phyloP scores from a whole-genome alignment of 805 yeast genomes.

The Blastobotrys muscicola region DNA sequence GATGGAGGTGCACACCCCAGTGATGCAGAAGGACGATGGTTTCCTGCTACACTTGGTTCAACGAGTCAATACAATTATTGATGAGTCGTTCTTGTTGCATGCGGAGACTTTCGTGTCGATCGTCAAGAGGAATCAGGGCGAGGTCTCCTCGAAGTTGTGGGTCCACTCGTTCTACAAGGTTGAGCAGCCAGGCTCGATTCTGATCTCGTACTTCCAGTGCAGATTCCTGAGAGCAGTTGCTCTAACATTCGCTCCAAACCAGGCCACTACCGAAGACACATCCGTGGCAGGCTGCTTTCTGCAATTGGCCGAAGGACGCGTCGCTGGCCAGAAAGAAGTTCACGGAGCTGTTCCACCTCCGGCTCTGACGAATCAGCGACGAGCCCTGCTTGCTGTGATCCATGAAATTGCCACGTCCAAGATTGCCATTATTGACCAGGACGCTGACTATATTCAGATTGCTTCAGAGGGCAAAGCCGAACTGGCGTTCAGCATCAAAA shows the following conservation, averaged over 20 bases:
- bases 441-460: conserved; percentile 46
- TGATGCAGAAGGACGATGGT: conserved; percentile 3
- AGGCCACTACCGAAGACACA: not conserved
- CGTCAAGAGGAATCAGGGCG: conserved; percentile 1
- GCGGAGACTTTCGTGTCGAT: conserved; percentile 12
- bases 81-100: conserved; percentile 10
- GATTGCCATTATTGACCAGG: conserved; percentile 44
- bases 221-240: conserved; percentile 13
- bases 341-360: not conserved
- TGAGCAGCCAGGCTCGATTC: conserved; percentile 17
- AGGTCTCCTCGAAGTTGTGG: conserved; percentile 11
- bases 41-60: conserved; percentile 6
- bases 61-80: conserved; percentile 8
- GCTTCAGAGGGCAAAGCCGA: conserved; percentile 40
- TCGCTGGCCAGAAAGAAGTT: conserved; percentile 4
- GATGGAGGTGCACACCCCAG: conserved; percentile 11
- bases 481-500: conserved; percentile 46
- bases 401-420: conserved; percentile 28
- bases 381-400: conserved; percentile 12
- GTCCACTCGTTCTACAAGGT: conserved; percentile 9
- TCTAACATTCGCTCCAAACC: conserved; percentile 7
- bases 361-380: conserved; percentile 3
- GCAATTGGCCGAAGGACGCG: not conserved
- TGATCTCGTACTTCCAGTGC: conserved; percentile 10
- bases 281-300: no score